Base-by-base conservation (phyloP, 352 stramenopile species). In the Pythium dissotocum region DNA sequence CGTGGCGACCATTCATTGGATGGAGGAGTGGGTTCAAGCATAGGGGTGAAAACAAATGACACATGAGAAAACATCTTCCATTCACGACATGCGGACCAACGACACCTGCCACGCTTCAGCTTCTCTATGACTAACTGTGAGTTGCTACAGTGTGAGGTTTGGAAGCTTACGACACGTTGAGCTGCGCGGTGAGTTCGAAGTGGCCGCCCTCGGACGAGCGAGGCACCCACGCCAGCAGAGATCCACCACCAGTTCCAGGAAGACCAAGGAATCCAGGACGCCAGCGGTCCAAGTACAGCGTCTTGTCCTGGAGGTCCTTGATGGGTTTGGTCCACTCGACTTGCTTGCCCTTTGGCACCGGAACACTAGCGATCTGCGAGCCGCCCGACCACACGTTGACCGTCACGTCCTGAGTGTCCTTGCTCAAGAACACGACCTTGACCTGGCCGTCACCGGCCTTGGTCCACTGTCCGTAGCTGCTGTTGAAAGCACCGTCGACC, bases 251-350 rank as follows among this genome's bases (percentile, higher is more conserved):
- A 13, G 75, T 85, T 21, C 79, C 77, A 5, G 83, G 80, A 6
- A 91, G 44, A 33, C 78, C 77, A 4, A 87, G 63, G 58, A 88
- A 74, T 6, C 78, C 78, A 4, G 78, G 72, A 18, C 83, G 83
- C 83, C 81, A 91, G 14, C 83, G 80, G 77, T 90, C 82, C 52
- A 90, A 21, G 71, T 90, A 90, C 59, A 90, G 30, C 14, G 82
- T 90, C 75, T 83, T 87, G 63, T 71, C 71, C 60, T 77, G 65
- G 42, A 89, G 28, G 10, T 71, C 69, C 0, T 52, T 49, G 18
- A 86, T 42, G 0, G 58, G 73, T 18, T 75, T 76, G 6, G 67
- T 76, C 76, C 77, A 87, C 35, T 38, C 58, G 2, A 74, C 76
- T 16, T 54, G 78, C n/a, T 46, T 32, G 3, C 77, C 77, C 16